Evolutionary conservation across 2,329 filamentous ascomycete genomes (phyloP).

Genomic region (Periconia sp.): DNA sequence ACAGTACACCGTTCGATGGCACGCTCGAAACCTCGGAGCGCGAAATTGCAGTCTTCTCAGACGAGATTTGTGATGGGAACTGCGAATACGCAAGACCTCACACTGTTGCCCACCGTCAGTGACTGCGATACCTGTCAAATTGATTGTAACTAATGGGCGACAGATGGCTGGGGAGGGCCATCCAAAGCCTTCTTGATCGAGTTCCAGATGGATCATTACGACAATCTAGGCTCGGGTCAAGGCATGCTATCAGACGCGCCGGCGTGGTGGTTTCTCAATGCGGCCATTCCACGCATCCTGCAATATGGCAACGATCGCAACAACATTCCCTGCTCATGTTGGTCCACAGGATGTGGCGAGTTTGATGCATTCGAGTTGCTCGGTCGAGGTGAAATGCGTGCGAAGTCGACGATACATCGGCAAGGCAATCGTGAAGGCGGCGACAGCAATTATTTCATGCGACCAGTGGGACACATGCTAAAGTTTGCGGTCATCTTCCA

Average conservation of each 20-base stretch:
- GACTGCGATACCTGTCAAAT: neutral
- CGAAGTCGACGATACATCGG: constrained; percentile 67
- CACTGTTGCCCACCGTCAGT: constrained; percentile 53
- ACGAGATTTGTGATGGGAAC: constrained; percentile 47
- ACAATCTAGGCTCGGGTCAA: constrained; percentile 33
- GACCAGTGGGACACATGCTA: constrained; percentile 61
- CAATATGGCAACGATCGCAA: constrained; percentile 62
- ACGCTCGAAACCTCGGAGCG: constrained; percentile 36
- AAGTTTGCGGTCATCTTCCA: constrained; percentile 58
- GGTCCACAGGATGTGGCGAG: constrained; percentile 70
- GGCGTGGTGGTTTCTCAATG: constrained; percentile 75
- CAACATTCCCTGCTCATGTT: constrained; percentile 66
- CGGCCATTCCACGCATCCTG: constrained; percentile 67
- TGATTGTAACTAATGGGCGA: constrained; percentile 1
- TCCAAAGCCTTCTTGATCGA: constrained; percentile 74
- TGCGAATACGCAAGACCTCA: constrained; percentile 55
- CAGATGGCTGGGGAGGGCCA: constrained; percentile 70
- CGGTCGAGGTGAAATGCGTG: constrained; percentile 62
- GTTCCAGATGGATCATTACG: constrained; percentile 63
- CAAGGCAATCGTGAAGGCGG: constrained; percentile 63
- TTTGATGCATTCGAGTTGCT: constrained; percentile 76
- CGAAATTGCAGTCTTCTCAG: constrained; percentile 40
- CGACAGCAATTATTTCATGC: constrained; percentile 70
- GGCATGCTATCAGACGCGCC: constrained; percentile 65
- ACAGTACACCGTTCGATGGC: constrained; percentile 54